Conservation (phyloP, 202 grass and related monocot species). For the Bolboschoenoplectus hybrid region DNA sequence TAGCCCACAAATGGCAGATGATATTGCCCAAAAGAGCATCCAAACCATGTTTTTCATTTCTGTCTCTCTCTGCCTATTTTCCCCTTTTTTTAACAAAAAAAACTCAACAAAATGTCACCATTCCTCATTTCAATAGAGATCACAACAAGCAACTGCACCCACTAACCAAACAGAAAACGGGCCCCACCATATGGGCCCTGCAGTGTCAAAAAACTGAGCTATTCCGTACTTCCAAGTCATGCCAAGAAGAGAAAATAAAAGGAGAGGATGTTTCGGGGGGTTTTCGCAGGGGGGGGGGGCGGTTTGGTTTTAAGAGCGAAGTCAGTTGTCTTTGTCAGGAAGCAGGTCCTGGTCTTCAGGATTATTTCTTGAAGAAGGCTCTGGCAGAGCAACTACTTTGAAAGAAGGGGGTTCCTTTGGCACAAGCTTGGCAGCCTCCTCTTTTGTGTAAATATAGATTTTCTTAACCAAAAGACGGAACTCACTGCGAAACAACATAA, state of each 20-base stretch:
- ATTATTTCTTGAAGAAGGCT: constrained; percentile 39
- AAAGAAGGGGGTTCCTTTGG: constrained; percentile 53
- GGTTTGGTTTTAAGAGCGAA: constrained; percentile 7
- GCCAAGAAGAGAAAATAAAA: constrained; percentile 31
- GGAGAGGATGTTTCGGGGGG: background rate
- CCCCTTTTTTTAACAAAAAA: background rate
- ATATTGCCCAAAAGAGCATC: background rate
- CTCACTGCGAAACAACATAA: constrained; percentile 60
- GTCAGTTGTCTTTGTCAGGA: constrained; percentile 37
- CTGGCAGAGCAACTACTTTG: constrained; percentile 29
- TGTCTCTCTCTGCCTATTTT: background rate
- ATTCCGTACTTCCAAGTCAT: constrained; percentile 25
- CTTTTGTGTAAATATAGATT: constrained; percentile 75
- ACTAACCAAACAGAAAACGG: background rate
- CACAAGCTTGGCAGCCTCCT: constrained; percentile 68
- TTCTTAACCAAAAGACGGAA: constrained; percentile 82
- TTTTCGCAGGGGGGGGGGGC: no score
- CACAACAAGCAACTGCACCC: constrained; percentile 15
- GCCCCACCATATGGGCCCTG: background rate
- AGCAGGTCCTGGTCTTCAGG: constrained; percentile 33
- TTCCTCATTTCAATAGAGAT: background rate
- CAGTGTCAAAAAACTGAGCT: background rate
- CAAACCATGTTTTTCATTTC: constrained; percentile 8
- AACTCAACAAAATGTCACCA: background rate
- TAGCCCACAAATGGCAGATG: background rate